phyloP scores from a whole-genome alignment of 768 basidiomycete species.

The Hydnum rufescens region DNA sequence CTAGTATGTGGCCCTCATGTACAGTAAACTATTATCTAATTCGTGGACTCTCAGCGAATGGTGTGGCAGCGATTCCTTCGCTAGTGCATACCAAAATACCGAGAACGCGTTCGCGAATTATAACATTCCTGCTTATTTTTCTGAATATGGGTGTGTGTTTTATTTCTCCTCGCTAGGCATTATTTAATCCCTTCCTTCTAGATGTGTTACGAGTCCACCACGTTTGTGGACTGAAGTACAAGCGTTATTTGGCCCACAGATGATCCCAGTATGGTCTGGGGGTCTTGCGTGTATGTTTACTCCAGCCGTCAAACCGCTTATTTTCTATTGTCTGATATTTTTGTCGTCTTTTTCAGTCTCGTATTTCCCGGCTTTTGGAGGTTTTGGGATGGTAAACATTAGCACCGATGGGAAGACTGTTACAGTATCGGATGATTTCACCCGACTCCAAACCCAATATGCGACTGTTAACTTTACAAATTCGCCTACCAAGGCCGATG shows the following conservation, averaged over 20 bases:
- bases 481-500: constrained; percentile 36
- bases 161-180: neutral
- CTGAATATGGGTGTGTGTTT: constrained; percentile 41
- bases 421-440: constrained; percentile 47
- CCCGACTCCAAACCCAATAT: constrained; percentile 44
- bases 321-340: neutral
- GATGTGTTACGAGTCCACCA: constrained; percentile 36
- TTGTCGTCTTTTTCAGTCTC: constrained; percentile 19
- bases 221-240: constrained; percentile 65
- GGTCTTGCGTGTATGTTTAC: constrained; percentile 41
- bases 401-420: constrained; percentile 45
- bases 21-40: neutral
- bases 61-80: constrained; percentile 52
- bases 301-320: neutral
- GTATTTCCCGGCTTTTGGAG: constrained; percentile 70
- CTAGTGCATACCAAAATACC: constrained; percentile 17
- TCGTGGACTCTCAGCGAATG: constrained; percentile 35
- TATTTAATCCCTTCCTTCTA: neutral
- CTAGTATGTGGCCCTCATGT: constrained; percentile 8
- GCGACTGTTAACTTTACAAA: constrained; percentile 31
- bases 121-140: constrained; percentile 76
- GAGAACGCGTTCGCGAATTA: constrained; percentile 23
- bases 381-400: constrained; percentile 75
- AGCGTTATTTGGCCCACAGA: constrained; percentile 49
- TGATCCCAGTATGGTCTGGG: constrained; percentile 71